Conservation (phyloP, 441 rosid species). For the Pelargonium myrrhifolium region DNA sequence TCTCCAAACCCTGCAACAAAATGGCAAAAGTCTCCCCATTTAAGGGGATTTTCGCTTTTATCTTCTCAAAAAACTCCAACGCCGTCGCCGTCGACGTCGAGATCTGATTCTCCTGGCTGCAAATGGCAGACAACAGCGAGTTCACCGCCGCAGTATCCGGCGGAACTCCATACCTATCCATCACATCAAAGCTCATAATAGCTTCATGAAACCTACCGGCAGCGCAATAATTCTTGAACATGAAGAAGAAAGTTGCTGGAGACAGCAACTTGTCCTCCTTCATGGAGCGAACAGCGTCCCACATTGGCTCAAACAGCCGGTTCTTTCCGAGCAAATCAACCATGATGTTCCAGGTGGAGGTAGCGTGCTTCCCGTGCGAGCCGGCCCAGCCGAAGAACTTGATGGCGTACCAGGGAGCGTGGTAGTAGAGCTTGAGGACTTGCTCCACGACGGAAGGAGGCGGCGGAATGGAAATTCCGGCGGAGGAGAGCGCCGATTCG, state of each 20-base stretch:
- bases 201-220: constrained; percentile 39
- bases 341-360: constrained; percentile 43
- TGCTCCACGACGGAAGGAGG: constrained; percentile 33
- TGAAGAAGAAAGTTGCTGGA: constrained; percentile 29
- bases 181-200: constrained; percentile 45
- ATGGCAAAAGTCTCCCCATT: constrained; percentile 43
- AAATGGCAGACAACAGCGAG: constrained; percentile 44
- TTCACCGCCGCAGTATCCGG: constrained; percentile 45
- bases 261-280: constrained; percentile 33
- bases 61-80: constrained; percentile 34
- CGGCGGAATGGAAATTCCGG: constrained; percentile 23
- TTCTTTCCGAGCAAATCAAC: constrained; percentile 56
- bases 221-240: constrained; percentile 40
- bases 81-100: constrained; percentile 26
- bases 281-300: constrained; percentile 54
- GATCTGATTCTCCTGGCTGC: constrained; percentile 30
- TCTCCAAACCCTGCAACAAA: constrained; percentile 57
- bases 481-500: constrained; percentile 33
- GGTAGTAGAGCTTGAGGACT: constrained; percentile 38
- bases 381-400: constrained; percentile 55
- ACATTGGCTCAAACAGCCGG: constrained; percentile 44
- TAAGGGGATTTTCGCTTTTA: constrained; percentile 32
- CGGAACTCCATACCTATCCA: constrained; percentile 37
- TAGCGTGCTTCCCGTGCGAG: constrained; percentile 24
- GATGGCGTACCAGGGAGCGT: constrained; percentile 32